These are phyloP conservation scores for Heterobasidion irregulare DNA, from an alignment of 1,284 basidiomycete species.

Conservation along the genomic window DNA sequence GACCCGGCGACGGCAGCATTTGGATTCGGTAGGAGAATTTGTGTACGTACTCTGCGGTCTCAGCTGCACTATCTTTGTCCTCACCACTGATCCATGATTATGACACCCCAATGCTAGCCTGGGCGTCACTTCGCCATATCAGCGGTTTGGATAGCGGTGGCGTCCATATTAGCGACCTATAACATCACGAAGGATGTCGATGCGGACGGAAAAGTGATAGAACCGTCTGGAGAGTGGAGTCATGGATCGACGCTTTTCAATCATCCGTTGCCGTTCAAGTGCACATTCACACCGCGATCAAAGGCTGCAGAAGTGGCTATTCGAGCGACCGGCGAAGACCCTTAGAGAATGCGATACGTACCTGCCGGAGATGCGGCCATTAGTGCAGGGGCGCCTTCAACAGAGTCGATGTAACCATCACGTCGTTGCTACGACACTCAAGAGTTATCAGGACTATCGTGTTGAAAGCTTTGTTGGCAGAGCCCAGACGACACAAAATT, in stretches of 20 bases:
- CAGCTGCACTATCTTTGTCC: background rate
- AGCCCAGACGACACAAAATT: too few species aligned
- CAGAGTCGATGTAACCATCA: too few species aligned
- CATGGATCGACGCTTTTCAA: background rate
- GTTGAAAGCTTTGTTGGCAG: too few species aligned
- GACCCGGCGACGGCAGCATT: constrained; percentile 10
- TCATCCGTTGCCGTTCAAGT: background rate
- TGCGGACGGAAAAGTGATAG: constrained; percentile 1
- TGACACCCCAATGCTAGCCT: constrained; percentile 3
- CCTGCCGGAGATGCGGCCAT: too few species aligned
- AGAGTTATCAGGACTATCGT: too few species aligned
- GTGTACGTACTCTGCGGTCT: too few species aligned
- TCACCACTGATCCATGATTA: background rate
- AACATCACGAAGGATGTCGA: constrained; percentile 2
- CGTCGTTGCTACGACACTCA: too few species aligned
- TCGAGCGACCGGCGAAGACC: too few species aligned
- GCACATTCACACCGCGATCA: background rate
- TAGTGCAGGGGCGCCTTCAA: too few species aligned
- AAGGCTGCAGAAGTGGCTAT: too few species aligned
- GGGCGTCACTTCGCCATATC: constrained; percentile 10
- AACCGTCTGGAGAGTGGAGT: background rate
- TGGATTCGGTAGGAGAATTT: constrained; percentile 6
- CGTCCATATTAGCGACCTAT: constrained; percentile 1
- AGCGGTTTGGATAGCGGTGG: constrained; percentile 4
- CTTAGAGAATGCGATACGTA: too few species aligned